These are phyloP conservation scores for Pelargonium myrrhifolium DNA, from an alignment of 441 rosid genomes.

Conservation along the genomic window DNA sequence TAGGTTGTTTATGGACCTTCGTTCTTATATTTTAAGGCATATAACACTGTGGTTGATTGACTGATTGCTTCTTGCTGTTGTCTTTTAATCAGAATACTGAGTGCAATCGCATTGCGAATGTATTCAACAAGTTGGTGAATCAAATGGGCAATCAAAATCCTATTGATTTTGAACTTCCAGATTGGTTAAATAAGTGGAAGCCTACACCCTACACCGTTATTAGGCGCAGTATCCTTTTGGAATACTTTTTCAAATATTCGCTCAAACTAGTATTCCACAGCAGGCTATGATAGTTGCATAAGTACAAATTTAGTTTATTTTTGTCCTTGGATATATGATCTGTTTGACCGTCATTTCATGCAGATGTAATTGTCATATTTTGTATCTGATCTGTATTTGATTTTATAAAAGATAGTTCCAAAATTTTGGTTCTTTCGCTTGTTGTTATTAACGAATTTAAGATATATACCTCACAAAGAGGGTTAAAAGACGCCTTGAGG, in stretches of 20 bases:
- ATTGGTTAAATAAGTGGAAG: conserved; percentile 62
- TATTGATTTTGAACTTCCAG: conserved; percentile 82
- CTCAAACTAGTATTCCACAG: background rate
- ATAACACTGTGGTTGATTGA: background rate
- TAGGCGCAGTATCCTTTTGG: conserved; percentile 75
- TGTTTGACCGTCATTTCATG: background rate
- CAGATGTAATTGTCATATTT: background rate
- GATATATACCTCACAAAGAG: conserved; percentile 80
- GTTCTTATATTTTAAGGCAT: background rate
- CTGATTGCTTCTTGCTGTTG: conserved; percentile 5
- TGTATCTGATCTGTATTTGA: background rate
- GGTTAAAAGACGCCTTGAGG: conserved; percentile 63
- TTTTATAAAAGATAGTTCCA: background rate
- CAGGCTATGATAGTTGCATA: background rate
- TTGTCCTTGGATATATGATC: background rate
- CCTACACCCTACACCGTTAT: conserved; percentile 53
- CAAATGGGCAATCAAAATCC: conserved; percentile 42
- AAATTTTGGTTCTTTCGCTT: conserved; percentile 2
- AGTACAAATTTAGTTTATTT: background rate
- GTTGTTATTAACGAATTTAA: conserved; percentile 38
- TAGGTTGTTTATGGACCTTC: background rate
- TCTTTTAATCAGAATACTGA: conserved; percentile 43
- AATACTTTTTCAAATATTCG: conserved; percentile 12
- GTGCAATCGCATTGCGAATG: conserved; percentile 35
- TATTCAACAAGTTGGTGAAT: conserved; percentile 50